phyloP scores from a whole-genome alignment of 306 rosid genomes.

The Benincasa hispida region DNA sequence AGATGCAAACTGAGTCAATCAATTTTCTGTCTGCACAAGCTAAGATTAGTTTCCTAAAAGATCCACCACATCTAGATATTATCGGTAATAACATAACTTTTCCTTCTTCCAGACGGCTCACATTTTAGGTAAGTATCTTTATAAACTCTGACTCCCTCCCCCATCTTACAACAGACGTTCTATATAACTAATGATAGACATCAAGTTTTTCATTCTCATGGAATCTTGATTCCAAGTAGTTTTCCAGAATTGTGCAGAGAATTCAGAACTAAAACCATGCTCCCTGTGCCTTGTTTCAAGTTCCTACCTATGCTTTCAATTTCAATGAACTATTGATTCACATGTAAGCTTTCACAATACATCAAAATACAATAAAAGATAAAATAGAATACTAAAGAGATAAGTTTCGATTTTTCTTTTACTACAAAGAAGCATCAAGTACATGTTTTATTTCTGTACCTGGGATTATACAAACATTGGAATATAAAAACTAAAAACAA shows the following conservation, averaged over 20 bases:
- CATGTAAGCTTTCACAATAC: neutral
- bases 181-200: neutral
- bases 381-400: neutral
- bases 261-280: neutral
- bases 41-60: neutral
- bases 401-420: neutral
- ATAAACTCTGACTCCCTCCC: neutral
- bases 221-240: neutral
- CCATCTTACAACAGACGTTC: neutral
- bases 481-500: neutral
- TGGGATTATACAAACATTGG: neutral
- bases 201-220: neutral
- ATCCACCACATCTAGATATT: no score
- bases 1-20: no score
- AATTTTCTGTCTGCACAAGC: neutral
- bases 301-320: neutral
- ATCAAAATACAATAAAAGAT: neutral
- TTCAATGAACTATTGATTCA: neutral
- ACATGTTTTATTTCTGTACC: no score
- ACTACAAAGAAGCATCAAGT: neutral
- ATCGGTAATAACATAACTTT: no score
- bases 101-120: no score
- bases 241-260: neutral
- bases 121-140: no score
- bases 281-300: neutral